A percentile compares a stretch with the other conserved stretches of the same genome.
phyloP scores from a whole-genome alignment of 805 yeast species.

The Nakazawaea holstii region DNA sequence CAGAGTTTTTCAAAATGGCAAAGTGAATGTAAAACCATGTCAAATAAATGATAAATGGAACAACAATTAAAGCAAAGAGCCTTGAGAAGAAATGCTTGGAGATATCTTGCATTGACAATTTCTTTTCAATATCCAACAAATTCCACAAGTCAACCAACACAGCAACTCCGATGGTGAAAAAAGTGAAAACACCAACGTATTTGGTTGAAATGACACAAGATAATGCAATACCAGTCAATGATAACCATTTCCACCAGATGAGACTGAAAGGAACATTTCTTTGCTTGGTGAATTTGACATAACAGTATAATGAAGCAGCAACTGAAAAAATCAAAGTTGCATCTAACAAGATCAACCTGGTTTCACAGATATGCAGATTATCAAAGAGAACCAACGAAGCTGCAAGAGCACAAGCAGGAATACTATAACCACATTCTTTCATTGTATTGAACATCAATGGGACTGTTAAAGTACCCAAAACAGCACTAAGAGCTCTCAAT shows the following conservation, averaged over 20 bases:
- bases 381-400: slow-evolving; percentile 75
- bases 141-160: slow-evolving; percentile 87
- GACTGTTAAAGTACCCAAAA: slow-evolving; percentile 76
- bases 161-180: slow-evolving; percentile 80
- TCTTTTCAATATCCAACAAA: slow-evolving; percentile 65
- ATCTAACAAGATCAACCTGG: slow-evolving; percentile 86
- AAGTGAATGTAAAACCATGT: slow-evolving; percentile 94
- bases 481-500: slow-evolving; percentile 71
- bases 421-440: slow-evolving; percentile 77
- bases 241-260: slow-evolving; percentile 86
- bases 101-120: slow-evolving; percentile 53
- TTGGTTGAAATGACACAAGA: slow-evolving; percentile 94
- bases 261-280: slow-evolving; percentile 60
- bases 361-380: slow-evolving; percentile 86
- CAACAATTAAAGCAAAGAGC: slow-evolving; percentile 59
- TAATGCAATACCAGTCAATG: slow-evolving; percentile 75
- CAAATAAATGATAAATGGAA: slow-evolving; percentile 79
- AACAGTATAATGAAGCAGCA: slow-evolving; percentile 72
- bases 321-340: slow-evolving; percentile 83
- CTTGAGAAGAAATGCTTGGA: slow-evolving; percentile 72
- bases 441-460: slow-evolving; percentile 81
- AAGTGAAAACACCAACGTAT: slow-evolving; percentile 93
- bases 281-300: slow-evolving; percentile 72
- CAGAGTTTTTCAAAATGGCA: slow-evolving; percentile 73
- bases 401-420: slow-evolving; percentile 75